Percentiles rank a stretch among this genome's conserved stretches.
Conservation (phyloP, 2,329 filamentous ascomycete genomes). For the Beauveria pseudobassiana region DNA sequence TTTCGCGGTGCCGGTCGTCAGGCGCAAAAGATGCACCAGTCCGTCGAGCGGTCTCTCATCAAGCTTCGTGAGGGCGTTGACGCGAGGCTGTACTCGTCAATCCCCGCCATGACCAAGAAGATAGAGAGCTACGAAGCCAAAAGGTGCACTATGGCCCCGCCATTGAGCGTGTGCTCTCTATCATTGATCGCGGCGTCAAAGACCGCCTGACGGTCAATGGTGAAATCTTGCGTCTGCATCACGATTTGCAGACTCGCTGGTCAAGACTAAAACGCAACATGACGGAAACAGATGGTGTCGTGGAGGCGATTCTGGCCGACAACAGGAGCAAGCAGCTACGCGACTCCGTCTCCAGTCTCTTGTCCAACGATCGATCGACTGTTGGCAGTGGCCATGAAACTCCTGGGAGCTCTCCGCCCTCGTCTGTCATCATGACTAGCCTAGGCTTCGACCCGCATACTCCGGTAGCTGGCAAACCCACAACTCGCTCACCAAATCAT, state of each 20-base stretch:
- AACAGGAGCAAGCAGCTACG: slow-evolving; percentile 66
- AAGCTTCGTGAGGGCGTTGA: slow-evolving; percentile 80
- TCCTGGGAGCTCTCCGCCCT: slow-evolving; percentile 59
- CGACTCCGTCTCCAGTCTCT: slow-evolving; percentile 87
- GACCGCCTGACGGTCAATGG: slow-evolving; percentile 95
- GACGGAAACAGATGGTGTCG: slow-evolving; percentile 62
- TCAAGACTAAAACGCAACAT: slow-evolving; percentile 68
- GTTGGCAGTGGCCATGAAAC: slow-evolving; percentile 63
- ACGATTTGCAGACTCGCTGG: slow-evolving; percentile 80
- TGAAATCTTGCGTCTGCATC: slow-evolving; percentile 79
- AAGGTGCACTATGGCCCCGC: slow-evolving; percentile 90
- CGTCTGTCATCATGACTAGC: slow-evolving; percentile 53
- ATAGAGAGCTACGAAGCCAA: slow-evolving; percentile 93
- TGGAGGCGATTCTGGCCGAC: slow-evolving; percentile 65
- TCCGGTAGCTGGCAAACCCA: slow-evolving; percentile 38
- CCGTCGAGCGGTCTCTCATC: slow-evolving; percentile 75
- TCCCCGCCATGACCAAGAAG: slow-evolving; percentile 65
- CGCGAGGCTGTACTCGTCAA: slow-evolving; percentile 66
- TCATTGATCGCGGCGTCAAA: slow-evolving; percentile 92
- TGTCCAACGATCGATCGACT: slow-evolving; percentile 73
- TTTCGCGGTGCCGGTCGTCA: slow-evolving; percentile 89
- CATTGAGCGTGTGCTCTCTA: slow-evolving; percentile 81
- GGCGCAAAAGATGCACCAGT: slow-evolving; percentile 94
- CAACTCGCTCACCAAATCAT: slow-evolving; percentile 40
- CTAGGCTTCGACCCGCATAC: slow-evolving; percentile 43